These are phyloP conservation scores for Ogataea hybrid DNA, from an alignment of 1,139 yeast species.

Conservation along the genomic window DNA sequence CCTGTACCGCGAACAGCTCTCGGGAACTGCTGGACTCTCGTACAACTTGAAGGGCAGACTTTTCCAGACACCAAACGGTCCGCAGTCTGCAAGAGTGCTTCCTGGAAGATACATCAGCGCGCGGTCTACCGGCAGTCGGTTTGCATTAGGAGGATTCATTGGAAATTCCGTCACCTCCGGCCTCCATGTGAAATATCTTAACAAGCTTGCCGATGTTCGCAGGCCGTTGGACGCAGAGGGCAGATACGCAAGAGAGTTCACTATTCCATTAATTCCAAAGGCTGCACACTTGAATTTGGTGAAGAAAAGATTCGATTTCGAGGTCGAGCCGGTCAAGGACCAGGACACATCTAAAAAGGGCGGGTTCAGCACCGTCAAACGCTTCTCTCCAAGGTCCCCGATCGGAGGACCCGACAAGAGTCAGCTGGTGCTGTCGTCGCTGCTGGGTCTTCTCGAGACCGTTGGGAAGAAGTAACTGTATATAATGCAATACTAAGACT, in stretches of 20 bases:
- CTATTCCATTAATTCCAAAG: slow-evolving; percentile 25
- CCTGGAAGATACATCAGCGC: slow-evolving; percentile 67
- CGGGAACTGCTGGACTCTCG: slow-evolving; percentile 74
- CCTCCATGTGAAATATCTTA: slow-evolving; percentile 24
- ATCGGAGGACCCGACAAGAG: slow-evolving; percentile 21
- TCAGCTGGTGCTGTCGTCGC: slow-evolving; percentile 20
- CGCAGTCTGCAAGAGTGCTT: slow-evolving; percentile 53
- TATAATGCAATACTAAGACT: not conserved
- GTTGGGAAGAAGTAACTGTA: slow-evolving; percentile 15
- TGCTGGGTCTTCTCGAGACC: slow-evolving; percentile 21
- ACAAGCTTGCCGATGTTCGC: slow-evolving; percentile 18
- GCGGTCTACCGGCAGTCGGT: slow-evolving; percentile 41
- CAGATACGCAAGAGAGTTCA: slow-evolving; percentile 27
- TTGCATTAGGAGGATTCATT: slow-evolving; percentile 78
- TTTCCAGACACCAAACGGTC: slow-evolving; percentile 73
- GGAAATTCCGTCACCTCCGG: slow-evolving; percentile 29
- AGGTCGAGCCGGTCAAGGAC: slow-evolving; percentile 25
- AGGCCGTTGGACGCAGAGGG: slow-evolving; percentile 24
- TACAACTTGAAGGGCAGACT: slow-evolving; percentile 72
- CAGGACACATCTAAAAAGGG: slow-evolving; percentile 8
- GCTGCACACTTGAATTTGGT: slow-evolving; percentile 23
- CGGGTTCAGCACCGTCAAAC: slow-evolving; percentile 14
- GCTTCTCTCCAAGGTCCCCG: slow-evolving; percentile 20
- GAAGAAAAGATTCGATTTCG: slow-evolving; percentile 22
- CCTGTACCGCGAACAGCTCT: slow-evolving; percentile 22